Base-by-base conservation (phyloP, 495 filamentous ascomycete genomes). In the Penicillium bialowiezense region DNA sequence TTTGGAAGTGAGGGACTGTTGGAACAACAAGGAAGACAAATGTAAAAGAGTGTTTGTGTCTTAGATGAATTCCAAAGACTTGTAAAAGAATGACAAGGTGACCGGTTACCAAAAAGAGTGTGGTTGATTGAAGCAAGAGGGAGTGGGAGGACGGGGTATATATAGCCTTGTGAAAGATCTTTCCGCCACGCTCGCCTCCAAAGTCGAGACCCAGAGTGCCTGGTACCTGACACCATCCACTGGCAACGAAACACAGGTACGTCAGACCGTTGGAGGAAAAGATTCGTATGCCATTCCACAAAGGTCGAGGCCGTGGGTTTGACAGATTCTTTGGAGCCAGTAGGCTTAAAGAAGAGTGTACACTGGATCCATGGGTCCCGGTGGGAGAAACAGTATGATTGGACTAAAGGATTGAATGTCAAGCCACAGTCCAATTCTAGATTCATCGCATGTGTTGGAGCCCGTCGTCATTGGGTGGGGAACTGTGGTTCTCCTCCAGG, bases 31-130 rank as follows among this genome's bases (percentile, higher is more conserved):
- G 33, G 46, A 37, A 44, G 19, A 49, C 21, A 50, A 6, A 23
- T 34, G 41, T 43, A 36, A 44, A 48, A 37, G 44, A 52, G 39
- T 52, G 44, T 55, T 33, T 0, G 24, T 38, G 31, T 15, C 23
- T 38, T 43, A 15, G 13, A 14, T 17, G 38, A n/a, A 39, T 14
- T 48, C 9, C 10, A 50, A 50, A 35, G 38, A 45, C 26, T 43
- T 41, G 39, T 33, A 45, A 64, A 61, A 29, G 55, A 64, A 57
- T 46, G 61, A 57, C 39, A 52, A 50, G 55, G 59, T 55, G 20
- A 32, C 18, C 39, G 32, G 37, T 59, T 64, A 55, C 34, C 51
- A 12, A 41, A 38, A 48, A 38, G 55, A 59, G 41, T 54, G 52
- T 56, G 44, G 29, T 53, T 46, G 31, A 36, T 47, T 36, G 37